Evolutionary conservation across 2,329 filamentous ascomycete genomes (phyloP).

Genomic region (Neodidymelliopsis sp.): DNA sequence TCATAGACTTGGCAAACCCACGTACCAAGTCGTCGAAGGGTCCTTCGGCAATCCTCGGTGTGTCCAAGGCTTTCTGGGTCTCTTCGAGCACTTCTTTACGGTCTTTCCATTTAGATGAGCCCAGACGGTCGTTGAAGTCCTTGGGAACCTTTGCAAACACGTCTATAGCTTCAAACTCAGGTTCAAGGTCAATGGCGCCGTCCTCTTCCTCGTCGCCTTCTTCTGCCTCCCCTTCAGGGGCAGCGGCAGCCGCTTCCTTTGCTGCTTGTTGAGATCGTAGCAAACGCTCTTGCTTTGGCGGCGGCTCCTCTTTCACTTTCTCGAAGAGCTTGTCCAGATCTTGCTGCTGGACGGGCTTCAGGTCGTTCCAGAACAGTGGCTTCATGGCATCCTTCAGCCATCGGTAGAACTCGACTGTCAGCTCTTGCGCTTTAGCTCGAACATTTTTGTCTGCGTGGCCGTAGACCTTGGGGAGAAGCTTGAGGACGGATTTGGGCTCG

Average conservation of each 20-base stretch:
- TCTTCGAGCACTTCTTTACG: constrained; percentile 92
- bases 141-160: constrained; percentile 81
- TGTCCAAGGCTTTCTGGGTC: constrained; percentile 76
- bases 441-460: constrained; percentile 98
- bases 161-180: constrained; percentile 80
- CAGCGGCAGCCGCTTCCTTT: constrained; percentile 71
- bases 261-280: constrained; percentile 89
- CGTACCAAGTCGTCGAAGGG: constrained; percentile 85
- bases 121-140: constrained; percentile 82
- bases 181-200: constrained; percentile 73
- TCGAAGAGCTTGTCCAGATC: constrained; percentile 96
- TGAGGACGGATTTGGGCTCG: constrained; percentile 91
- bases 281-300: constrained; percentile 89
- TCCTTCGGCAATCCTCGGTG: constrained; percentile 89
- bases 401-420: constrained; percentile 93
- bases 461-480: constrained; percentile 87
- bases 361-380: constrained; percentile 92
- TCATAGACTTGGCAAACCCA: constrained; percentile 94
- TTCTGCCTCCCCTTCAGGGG: constrained; percentile 60
- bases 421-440: constrained; percentile 86
- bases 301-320: constrained; percentile 83
- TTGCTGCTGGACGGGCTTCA: constrained; percentile 94
- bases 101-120: constrained; percentile 97
- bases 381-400: constrained; percentile 99
- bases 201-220: constrained; percentile 63